Conservation (phyloP, 2,329 filamentous ascomycete species). For the Aspergillus clavatus region DNA sequence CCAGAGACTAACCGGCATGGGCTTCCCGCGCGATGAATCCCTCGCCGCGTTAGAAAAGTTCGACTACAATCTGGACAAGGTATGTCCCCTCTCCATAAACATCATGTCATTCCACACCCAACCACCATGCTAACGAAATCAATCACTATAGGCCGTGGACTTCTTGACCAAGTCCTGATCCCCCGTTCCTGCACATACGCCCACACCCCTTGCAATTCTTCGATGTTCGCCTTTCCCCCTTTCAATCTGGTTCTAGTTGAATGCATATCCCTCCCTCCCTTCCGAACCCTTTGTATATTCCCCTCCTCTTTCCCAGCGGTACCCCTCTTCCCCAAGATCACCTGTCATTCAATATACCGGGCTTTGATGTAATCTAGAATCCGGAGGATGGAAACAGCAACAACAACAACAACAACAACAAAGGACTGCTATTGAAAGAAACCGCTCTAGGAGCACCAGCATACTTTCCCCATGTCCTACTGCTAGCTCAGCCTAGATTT, state of each 20-base stretch:
- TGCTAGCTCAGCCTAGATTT: neutral
- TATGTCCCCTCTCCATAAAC: constrained; percentile 48
- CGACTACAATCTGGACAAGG: constrained; percentile 93
- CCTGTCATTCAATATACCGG: neutral
- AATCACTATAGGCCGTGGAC: constrained; percentile 35
- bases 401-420: too few relatives aligned
- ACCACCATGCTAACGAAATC: neutral
- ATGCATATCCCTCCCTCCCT: constrained; percentile 12
- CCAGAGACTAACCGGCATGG: constrained; percentile 85
- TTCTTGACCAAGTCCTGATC: constrained; percentile 38
- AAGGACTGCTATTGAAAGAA: too few relatives aligned
- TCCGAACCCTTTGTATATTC: constrained; percentile 17
- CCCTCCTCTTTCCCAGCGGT: constrained; percentile 2
- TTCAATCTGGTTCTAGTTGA: neutral
- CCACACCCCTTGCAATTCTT: too few relatives aligned
- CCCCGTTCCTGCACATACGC: constrained; percentile 3
- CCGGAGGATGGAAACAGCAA: too few relatives aligned
- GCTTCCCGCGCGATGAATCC: constrained; percentile 69
- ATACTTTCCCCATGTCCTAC: too few relatives aligned
- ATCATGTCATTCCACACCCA: neutral
- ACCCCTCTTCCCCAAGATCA: neutral
- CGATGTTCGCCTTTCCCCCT: constrained; percentile 6
- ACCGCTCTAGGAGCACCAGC: too few relatives aligned
- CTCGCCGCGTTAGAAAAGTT: constrained; percentile 83
- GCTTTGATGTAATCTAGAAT: constrained; percentile 1